These are phyloP conservation scores for Beauveria rudraprayagi DNA, from an alignment of 2,329 filamentous ascomycete genomes.

Conservation along the genomic window DNA sequence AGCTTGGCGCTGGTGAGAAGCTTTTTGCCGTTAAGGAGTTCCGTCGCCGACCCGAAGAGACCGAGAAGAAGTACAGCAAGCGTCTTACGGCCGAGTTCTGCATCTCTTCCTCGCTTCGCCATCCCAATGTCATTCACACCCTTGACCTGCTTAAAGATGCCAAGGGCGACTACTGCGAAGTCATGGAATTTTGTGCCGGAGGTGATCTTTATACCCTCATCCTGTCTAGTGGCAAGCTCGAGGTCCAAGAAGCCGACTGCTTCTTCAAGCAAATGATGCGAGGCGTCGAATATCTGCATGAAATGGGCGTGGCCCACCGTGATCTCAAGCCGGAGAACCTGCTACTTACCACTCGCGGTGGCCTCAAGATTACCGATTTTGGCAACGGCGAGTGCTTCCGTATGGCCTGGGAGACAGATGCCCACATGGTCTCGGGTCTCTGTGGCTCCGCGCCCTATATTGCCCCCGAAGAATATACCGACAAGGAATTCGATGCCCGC, in stretches of 20 bases:
- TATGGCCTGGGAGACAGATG: slow-evolving; percentile 98
- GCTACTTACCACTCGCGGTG: slow-evolving; percentile 83
- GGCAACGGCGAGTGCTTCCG: slow-evolving; percentile 98
- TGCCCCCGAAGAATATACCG: slow-evolving; percentile 89
- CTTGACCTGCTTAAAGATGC: slow-evolving; percentile 90
- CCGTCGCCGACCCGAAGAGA: slow-evolving; percentile 86
- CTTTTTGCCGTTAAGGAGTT: slow-evolving; percentile 98
- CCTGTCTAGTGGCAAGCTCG: slow-evolving; percentile 82
- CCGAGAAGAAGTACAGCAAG: slow-evolving; percentile 96
- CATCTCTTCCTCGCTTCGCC: slow-evolving; percentile 91
- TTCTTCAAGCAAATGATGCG: slow-evolving; percentile 99
- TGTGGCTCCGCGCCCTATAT: slow-evolving; percentile 97
- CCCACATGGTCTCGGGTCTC: slow-evolving; percentile 94
- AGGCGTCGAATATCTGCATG: slow-evolving; percentile 97
- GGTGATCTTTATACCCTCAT: slow-evolving; percentile 94
- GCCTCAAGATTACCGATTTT: slow-evolving; percentile 96
- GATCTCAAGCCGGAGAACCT: slow-evolving; percentile 97
- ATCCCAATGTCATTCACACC: slow-evolving; percentile 97
- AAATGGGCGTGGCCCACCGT: slow-evolving; percentile 97
- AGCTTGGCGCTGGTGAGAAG: slow-evolving; percentile 77
- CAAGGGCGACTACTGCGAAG: slow-evolving; percentile 96
- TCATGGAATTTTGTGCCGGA: slow-evolving; percentile 98
- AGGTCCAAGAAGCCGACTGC: slow-evolving; percentile 89
- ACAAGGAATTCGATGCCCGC: slow-evolving; percentile 91
- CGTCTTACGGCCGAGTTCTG: slow-evolving; percentile 95